Evolutionary conservation across 169 alveolate genomes (phyloP).

Genomic region (Plasmodium inui): DNA sequence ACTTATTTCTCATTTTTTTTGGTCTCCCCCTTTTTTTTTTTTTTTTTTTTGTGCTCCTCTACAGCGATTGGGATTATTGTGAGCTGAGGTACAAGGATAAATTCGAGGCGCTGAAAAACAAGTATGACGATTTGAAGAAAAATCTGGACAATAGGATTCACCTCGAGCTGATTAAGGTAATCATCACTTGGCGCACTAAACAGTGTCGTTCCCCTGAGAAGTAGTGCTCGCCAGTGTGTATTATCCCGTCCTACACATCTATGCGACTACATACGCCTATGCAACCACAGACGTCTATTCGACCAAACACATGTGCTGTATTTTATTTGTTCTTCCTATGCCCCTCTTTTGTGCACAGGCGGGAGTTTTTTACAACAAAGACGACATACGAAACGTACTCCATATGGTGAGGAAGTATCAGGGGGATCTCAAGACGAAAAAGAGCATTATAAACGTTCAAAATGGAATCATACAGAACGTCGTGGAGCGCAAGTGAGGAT

Average conservation of each 20-base stretch:
- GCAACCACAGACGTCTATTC: background rate
- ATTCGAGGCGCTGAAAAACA: conserved; percentile 26
- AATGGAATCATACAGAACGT: conserved; percentile 15
- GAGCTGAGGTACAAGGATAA: conserved; percentile 21
- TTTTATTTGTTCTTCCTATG: background rate
- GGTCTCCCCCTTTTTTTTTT: background rate
- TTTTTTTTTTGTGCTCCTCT: background rate
- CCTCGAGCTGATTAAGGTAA: conserved; percentile 48
- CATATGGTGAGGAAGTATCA: conserved; percentile 26
- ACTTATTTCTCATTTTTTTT: background rate
- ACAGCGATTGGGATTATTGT: background rate
- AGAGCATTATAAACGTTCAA: conserved; percentile 31
- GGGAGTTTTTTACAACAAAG: conserved; percentile 57
- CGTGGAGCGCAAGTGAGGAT: conserved; percentile 35
- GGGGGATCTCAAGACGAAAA: background rate
- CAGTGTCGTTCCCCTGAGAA: background rate
- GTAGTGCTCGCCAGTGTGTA: background rate
- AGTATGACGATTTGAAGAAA: conserved; percentile 50
- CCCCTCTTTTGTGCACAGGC: background rate
- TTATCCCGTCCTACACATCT: background rate
- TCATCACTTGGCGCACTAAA: background rate
- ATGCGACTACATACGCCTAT: too few species aligned
- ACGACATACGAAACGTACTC: conserved; percentile 40
- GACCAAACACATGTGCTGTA: background rate
- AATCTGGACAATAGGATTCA: conserved; percentile 32